Percentiles rank a stretch among this genome's conserved stretches.
Evolutionary conservation across 805 yeast genomes (phyloP).

Genomic region (Saturnispora galanensis): DNA sequence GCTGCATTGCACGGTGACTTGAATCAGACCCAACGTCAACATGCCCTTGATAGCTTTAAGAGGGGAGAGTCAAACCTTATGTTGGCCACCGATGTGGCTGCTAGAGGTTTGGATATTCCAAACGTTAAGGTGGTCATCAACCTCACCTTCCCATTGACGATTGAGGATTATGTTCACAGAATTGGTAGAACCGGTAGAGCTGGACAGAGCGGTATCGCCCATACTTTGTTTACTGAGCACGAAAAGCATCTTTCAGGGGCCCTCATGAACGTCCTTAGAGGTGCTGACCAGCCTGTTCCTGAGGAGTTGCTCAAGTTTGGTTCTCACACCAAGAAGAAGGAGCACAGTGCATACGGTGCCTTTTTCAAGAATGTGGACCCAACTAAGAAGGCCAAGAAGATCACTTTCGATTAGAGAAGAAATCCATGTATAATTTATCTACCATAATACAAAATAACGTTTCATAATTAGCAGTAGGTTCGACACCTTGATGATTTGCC

Average conservation of each 20-base stretch:
- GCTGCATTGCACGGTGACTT: conserved; percentile 97
- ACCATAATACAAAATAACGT: not conserved
- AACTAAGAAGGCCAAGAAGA: conserved; percentile 77
- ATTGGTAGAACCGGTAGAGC: conserved; percentile 98
- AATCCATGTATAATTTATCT: not conserved
- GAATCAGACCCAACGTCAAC: conserved; percentile 84
- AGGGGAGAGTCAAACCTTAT: conserved; percentile 63
- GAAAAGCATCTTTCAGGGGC: conserved; percentile 96
- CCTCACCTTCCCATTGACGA: conserved; percentile 89
- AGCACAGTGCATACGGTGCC: conserved; percentile 97
- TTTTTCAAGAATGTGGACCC: conserved; percentile 90
- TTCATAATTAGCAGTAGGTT: not conserved
- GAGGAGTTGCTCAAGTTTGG: conserved; percentile 92
- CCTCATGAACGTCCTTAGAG: conserved; percentile 79
- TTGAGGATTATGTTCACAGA: conserved; percentile 90
- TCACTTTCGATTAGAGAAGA: conserved; percentile 52
- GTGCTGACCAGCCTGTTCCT: conserved; percentile 93
- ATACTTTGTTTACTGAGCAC: conserved; percentile 91
- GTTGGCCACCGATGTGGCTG: conserved; percentile 97
- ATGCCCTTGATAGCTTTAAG: conserved; percentile 79
- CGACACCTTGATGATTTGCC: not conserved
- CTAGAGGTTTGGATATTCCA: conserved; percentile 96
- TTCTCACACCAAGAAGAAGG: conserved; percentile 95
- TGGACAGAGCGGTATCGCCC: conserved; percentile 86
- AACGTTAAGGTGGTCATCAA: conserved; percentile 94